Evolutionary conservation across 768 basidiomycete genomes (phyloP).

Genomic region (Hericium alpestre): DNA sequence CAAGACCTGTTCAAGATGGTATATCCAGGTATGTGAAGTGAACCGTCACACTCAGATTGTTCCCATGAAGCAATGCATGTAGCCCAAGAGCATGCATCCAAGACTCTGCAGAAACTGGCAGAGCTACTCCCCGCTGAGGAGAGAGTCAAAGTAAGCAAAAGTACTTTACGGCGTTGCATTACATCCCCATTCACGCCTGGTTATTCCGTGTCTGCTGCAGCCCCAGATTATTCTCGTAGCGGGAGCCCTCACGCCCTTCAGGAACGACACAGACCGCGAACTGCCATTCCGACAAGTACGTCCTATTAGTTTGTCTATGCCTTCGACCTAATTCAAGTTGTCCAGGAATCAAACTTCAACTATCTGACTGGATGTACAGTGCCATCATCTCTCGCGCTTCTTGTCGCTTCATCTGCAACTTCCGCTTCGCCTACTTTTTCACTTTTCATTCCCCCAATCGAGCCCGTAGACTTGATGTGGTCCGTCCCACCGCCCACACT

Average conservation of each 20-base stretch:
- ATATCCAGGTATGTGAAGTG: conserved; percentile 1
- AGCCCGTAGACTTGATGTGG: conserved; percentile 77
- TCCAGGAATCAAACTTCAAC: conserved; percentile 75
- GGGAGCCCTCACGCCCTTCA: conserved; percentile 50
- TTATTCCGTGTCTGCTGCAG: conserved; percentile 22
- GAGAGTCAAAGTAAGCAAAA: conserved; percentile 35
- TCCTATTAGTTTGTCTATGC: conserved; percentile 16
- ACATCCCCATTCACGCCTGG: background rate
- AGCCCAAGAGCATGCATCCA: conserved; percentile 44
- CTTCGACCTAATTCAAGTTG: background rate
- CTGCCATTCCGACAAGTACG: conserved; percentile 46
- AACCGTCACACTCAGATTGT: too few species aligned
- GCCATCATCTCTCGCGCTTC: conserved; percentile 58
- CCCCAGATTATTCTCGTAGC: conserved; percentile 61
- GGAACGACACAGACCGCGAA: conserved; percentile 83
- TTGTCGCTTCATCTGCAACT: conserved; percentile 42
- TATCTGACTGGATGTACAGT: conserved; percentile 76
- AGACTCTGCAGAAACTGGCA: conserved; percentile 42
- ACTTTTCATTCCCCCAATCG: conserved; percentile 72
- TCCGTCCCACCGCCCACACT: conserved; percentile 71
- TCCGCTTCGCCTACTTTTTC: conserved; percentile 34
- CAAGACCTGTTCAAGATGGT: background rate
- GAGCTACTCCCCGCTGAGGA: conserved; percentile 39
- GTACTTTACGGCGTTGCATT: background rate
- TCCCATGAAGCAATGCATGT: background rate